phyloP scores from a whole-genome alignment of 495 filamentous ascomycete genomes.

The Letharia lupina region DNA sequence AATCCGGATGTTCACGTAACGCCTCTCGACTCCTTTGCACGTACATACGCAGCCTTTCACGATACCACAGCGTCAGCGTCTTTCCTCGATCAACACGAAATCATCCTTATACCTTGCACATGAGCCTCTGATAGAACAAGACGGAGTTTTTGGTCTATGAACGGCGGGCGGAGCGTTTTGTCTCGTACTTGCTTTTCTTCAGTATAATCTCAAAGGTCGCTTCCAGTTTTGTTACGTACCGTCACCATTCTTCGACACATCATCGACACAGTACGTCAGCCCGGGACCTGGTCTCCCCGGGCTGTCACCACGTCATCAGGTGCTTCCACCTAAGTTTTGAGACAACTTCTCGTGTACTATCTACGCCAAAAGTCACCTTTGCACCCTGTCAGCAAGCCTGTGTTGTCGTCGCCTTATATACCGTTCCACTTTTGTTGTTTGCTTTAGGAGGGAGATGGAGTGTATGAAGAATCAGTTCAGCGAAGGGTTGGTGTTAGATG shows the following conservation, averaged over 20 bases:
- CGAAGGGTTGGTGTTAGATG: constrained; percentile 65
- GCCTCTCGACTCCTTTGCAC: constrained; percentile 41
- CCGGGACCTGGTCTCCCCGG: constrained; percentile 19
- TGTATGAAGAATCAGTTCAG: constrained; percentile 68
- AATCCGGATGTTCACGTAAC: constrained; percentile 34
- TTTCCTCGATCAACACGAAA: constrained; percentile 51
- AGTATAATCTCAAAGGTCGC: constrained; percentile 17
- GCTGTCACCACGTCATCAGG: constrained; percentile 8
- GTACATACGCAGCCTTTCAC: constrained; percentile 38
- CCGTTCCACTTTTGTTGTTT: constrained; percentile 1
- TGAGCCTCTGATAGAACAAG: constrained; percentile 59
- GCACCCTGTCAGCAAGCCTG: background rate
- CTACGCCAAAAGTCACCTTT: constrained; percentile 27
- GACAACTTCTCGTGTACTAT: constrained; percentile 29
- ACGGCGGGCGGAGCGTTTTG: constrained; percentile 27
- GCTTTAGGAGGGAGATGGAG: constrained; percentile 50
- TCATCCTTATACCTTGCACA: constrained; percentile 46
- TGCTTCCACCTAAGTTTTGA: constrained; percentile 15
- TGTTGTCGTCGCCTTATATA: background rate
- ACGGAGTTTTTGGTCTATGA: constrained; percentile 41
- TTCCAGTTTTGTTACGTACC: constrained; percentile 11
- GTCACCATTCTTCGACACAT: constrained; percentile 7
- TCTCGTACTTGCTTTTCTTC: constrained; percentile 27
- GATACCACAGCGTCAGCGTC: constrained; percentile 38
- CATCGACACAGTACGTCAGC: constrained; percentile 20